Evolutionary conservation across 441 rosid genomes (phyloP).

Genomic region (Eutrema salsugineum): DNA sequence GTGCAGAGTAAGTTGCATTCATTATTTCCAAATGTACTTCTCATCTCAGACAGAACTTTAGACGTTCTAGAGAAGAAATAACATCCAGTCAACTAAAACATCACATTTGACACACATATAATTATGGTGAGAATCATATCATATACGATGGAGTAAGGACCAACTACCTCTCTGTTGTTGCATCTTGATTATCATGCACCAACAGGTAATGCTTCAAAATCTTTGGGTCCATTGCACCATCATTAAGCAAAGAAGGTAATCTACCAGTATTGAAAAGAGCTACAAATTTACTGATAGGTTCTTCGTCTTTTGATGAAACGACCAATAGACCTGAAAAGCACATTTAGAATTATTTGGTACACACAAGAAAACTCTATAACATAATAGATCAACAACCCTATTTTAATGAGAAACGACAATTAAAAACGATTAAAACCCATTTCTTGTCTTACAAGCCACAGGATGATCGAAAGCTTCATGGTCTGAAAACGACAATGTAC

Average conservation of each 20-base stretch:
- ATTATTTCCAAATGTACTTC: conserved; percentile 76
- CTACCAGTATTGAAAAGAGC: conserved; percentile 83
- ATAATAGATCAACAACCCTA: neutral
- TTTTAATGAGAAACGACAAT: neutral
- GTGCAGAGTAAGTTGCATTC: conserved; percentile 86
- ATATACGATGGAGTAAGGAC: conserved; percentile 2
- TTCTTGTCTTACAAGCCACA: conserved; percentile 80
- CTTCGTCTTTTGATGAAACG: conserved; percentile 93
- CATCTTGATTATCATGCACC: conserved; percentile 94
- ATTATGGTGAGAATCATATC: conserved; percentile 2
- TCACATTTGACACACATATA: neutral
- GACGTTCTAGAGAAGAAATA: conserved; percentile 62
- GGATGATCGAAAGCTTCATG: conserved; percentile 99
- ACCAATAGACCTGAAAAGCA: conserved; percentile 81
- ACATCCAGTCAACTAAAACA: conserved; percentile 23
- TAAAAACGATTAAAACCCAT: conserved; percentile 17
- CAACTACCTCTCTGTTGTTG: conserved; percentile 63
- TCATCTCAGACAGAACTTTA: conserved; percentile 83
- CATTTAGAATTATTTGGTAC: neutral
- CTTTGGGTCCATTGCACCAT: conserved; percentile 96
- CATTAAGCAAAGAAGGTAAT: conserved; percentile 83
- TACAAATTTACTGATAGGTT: conserved; percentile 75
- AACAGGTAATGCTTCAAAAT: conserved; percentile 81
- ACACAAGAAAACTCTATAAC: conserved; percentile 11
- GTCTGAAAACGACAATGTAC: conserved; percentile 73